phyloP scores from a whole-genome alignment of 495 filamentous ascomycete genomes.

The Neurospora hispaniola region DNA sequence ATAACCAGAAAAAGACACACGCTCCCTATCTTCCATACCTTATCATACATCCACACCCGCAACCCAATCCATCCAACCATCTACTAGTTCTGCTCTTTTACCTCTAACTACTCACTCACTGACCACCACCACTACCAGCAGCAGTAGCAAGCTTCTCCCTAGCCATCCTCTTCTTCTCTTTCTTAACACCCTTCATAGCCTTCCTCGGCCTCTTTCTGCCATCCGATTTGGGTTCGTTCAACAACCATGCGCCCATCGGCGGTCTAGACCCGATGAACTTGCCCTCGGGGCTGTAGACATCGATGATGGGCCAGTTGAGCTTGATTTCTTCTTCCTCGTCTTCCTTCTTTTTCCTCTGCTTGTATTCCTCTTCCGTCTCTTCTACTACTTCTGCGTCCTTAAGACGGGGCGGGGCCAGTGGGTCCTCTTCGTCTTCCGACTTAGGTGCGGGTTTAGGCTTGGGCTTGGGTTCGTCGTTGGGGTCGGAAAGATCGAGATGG shows the following conservation, averaged over 20 bases:
- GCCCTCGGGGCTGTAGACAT: constrained; percentile 78
- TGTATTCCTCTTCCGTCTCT: constrained; percentile 2
- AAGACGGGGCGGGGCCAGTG: background rate
- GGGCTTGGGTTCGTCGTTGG: background rate
- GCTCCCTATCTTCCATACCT: background rate
- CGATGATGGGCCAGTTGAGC: constrained; percentile 54
- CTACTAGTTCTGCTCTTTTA: too few species aligned
- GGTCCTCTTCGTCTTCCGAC: background rate
- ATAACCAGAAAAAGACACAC: background rate
- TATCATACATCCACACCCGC: background rate
- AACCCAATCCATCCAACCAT: too few species aligned
- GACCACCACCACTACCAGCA: background rate
- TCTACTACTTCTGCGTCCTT: constrained; percentile 5
- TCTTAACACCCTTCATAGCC: constrained; percentile 53
- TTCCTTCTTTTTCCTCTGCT: constrained; percentile 4
- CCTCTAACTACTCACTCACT: background rate
- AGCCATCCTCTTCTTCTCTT: constrained; percentile 29
- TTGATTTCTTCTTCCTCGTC: constrained; percentile 2
- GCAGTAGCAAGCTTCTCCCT: constrained; percentile 3
- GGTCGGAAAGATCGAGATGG: constrained; percentile 5
- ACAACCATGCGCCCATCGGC: constrained; percentile 65
- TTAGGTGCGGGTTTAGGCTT: background rate
- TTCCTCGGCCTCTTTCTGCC: constrained; percentile 33
- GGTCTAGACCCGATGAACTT: constrained; percentile 55
- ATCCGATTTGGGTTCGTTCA: constrained; percentile 26